phyloP scores from a whole-genome alignment of 2,329 filamentous ascomycete species.

The Ophiostoma quercus region DNA sequence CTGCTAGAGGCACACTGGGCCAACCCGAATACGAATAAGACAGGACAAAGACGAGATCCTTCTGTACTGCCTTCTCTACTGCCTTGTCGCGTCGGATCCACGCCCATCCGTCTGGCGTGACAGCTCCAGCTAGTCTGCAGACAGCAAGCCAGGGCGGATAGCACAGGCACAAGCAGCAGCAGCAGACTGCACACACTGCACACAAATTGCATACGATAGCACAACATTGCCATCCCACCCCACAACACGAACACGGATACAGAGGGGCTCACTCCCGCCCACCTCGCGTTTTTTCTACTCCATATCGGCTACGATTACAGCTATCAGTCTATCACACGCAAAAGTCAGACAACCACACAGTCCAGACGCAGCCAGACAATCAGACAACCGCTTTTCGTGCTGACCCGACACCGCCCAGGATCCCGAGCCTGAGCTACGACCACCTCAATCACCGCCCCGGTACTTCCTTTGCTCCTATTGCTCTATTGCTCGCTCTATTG shows the following conservation, averaged over 20 bases:
- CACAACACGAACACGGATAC: neutral
- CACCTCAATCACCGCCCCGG: slow-evolving; percentile 2
- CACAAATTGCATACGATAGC: neutral
- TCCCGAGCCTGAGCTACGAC: slow-evolving; percentile 3
- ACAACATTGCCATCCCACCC: neutral
- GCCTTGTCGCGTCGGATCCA: slow-evolving; percentile 17
- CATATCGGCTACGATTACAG: slow-evolving; percentile 11
- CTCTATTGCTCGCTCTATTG: neutral
- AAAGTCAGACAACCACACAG: slow-evolving; percentile 11
- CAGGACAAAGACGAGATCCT: neutral
- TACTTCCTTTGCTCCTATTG: slow-evolving; percentile 7
- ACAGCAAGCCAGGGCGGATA: neutral
- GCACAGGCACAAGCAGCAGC: neutral
- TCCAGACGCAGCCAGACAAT: slow-evolving; percentile 13
- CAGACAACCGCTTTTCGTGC: slow-evolving; percentile 11
- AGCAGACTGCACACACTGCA: neutral
- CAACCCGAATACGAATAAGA: slow-evolving; percentile 21
- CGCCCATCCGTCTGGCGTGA: slow-evolving; percentile 23
- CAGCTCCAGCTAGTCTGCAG: neutral
- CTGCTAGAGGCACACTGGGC: neutral
- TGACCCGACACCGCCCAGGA: slow-evolving; percentile 4
- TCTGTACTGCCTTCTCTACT: neutral
- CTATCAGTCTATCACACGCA: slow-evolving; percentile 11
- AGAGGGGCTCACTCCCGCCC: slow-evolving; percentile 7
- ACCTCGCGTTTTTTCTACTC: slow-evolving; percentile 12